Percentiles rank a stretch among this genome's conserved stretches.
phyloP scores from a whole-genome alignment of 495 filamentous ascomycete genomes.

The Letharia columbiana region DNA sequence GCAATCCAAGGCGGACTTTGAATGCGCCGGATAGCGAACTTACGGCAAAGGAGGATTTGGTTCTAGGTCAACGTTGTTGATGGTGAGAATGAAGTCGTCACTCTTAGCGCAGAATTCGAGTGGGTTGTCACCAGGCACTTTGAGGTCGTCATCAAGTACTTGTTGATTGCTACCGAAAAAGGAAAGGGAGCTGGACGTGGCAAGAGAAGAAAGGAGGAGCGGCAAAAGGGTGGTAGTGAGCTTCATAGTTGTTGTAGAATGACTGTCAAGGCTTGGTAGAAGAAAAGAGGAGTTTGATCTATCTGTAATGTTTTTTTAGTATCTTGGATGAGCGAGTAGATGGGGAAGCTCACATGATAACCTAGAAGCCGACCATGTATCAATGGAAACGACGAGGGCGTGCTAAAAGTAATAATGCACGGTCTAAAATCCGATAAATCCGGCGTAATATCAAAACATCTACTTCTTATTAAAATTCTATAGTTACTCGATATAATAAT shows the following conservation, averaged over 20 bases:
- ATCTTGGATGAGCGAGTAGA: neutral
- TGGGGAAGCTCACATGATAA: neutral
- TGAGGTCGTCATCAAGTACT: conserved; percentile 28
- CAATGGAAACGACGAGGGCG: neutral
- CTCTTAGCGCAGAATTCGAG: conserved; percentile 63
- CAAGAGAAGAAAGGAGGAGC: conserved; percentile 26
- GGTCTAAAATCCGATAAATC: too few relatives aligned
- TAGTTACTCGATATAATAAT: too few relatives aligned
- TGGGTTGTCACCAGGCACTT: conserved; percentile 67
- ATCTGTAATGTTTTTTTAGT: neutral
- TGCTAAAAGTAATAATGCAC: neutral
- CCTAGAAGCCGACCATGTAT: too few relatives aligned
- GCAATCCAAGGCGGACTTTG: neutral
- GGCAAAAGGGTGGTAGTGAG: conserved; percentile 22
- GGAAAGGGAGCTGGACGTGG: conserved; percentile 23
- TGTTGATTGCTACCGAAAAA: conserved; percentile 27
- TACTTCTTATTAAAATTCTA: too few relatives aligned
- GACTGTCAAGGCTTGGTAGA: neutral
- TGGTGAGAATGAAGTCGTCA: conserved; percentile 52
- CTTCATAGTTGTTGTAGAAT: conserved; percentile 22
- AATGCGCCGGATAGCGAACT: conserved; percentile 30
- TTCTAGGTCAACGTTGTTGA: conserved; percentile 67
- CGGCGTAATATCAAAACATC: too few relatives aligned
- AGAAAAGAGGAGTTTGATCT: neutral
- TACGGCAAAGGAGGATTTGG: conserved; percentile 89